phyloP scores from a whole-genome alignment of 2,329 filamentous ascomycete genomes.

The Mariannaea elegans region DNA sequence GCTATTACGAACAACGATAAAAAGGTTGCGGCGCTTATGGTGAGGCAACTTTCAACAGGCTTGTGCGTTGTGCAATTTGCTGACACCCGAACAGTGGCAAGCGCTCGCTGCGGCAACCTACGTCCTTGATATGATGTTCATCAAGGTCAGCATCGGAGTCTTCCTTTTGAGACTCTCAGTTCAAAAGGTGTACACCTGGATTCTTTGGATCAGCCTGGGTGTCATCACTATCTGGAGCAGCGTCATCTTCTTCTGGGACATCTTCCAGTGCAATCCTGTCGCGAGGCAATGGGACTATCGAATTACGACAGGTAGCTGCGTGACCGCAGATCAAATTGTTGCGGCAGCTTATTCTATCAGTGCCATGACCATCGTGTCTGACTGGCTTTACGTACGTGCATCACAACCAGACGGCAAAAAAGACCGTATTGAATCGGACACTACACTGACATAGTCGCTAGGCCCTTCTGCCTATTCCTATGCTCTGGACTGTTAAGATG shows the following conservation, averaged over 20 bases:
- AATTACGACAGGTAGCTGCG: slow-evolving; percentile 54
- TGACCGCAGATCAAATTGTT: slow-evolving; percentile 54
- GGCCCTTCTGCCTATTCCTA: slow-evolving; percentile 62
- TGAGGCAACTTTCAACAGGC: slow-evolving; percentile 32
- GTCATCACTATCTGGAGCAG: slow-evolving; percentile 58
- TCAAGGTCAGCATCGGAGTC: slow-evolving; percentile 64
- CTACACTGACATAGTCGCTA: slow-evolving; percentile 30
- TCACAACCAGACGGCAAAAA: background rate
- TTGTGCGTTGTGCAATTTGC: background rate
- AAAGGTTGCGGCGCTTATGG: slow-evolving; percentile 57
- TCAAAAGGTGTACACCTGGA: slow-evolving; percentile 57
- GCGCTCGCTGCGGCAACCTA: slow-evolving; percentile 60
- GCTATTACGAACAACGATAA: slow-evolving; percentile 51
- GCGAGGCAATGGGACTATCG: slow-evolving; percentile 63
- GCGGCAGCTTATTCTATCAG: slow-evolving; percentile 61
- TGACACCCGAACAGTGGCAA: slow-evolving; percentile 53
- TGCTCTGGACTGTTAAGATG: slow-evolving; percentile 65
- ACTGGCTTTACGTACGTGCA: slow-evolving; percentile 59
- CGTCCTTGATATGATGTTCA: slow-evolving; percentile 63
- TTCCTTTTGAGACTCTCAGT: slow-evolving; percentile 60
- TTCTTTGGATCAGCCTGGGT: slow-evolving; percentile 55
- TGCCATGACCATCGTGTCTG: slow-evolving; percentile 61
- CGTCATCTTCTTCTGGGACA: slow-evolving; percentile 61
- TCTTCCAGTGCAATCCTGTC: slow-evolving; percentile 61
- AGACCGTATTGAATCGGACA: background rate